Conservation (phyloP, 768 basidiomycete species). For the Termitomyces sp. region DNA sequence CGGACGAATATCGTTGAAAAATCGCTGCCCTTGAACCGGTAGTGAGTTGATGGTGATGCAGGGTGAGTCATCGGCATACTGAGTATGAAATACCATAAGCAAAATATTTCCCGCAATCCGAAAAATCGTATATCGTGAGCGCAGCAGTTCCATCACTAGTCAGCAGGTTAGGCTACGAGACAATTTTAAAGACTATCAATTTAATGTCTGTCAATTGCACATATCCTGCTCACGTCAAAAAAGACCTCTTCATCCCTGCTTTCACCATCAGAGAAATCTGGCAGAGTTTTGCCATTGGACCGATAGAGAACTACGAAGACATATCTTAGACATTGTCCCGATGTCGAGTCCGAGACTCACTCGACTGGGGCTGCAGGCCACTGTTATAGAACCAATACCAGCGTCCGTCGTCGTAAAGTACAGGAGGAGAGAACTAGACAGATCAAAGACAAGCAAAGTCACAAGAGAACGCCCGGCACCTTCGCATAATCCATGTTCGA, state of each 20-base stretch:
- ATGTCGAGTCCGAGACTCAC: conserved; percentile 25
- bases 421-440: conserved; percentile 59
- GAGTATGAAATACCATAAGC: conserved; percentile 77
- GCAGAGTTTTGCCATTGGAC: conserved; percentile 49
- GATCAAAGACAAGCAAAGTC: not conserved
- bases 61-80: conserved; percentile 27
- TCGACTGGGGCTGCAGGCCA: conserved; percentile 68
- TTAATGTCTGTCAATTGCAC: not conserved
- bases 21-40: conserved; percentile 59
- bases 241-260: conserved; percentile 63
- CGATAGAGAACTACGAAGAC: conserved; percentile 52
- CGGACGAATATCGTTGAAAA: conserved; percentile 69
- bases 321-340: conserved; percentile 4
- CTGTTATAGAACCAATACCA: conserved; percentile 86
- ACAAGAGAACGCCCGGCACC: conserved; percentile 20
- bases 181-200: conserved; percentile 1
- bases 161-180: conserved; percentile 60
- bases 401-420: conserved; percentile 55
- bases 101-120: conserved; percentile 63
- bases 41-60: not conserved
- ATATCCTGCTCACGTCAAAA: conserved; percentile 58
- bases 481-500: conserved; percentile 40
- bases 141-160: conserved; percentile 71
- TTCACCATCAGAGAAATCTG: conserved; percentile 44
- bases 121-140: conserved; percentile 56